These are phyloP conservation scores for Ceratocystis alfenasii DNA, from an alignment of 2,329 filamentous ascomycete species.

Conservation along the genomic window DNA sequence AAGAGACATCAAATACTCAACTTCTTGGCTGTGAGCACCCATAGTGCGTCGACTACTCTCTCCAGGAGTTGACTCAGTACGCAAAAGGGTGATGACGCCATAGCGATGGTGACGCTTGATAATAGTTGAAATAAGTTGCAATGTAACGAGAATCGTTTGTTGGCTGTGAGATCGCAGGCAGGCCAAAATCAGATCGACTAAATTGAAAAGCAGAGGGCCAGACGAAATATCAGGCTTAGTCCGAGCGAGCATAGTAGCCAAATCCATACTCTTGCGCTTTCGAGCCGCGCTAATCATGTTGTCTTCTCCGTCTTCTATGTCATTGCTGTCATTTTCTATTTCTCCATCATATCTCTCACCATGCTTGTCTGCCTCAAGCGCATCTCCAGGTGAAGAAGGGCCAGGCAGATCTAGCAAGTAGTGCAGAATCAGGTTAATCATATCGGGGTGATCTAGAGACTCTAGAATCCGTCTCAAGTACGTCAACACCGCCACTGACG, in stretches of 20 bases:
- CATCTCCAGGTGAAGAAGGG: constrained; percentile 39
- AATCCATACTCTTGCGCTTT: constrained; percentile 78
- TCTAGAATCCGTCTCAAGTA: constrained; percentile 87
- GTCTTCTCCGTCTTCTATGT: constrained; percentile 11
- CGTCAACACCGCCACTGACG: constrained; percentile 87
- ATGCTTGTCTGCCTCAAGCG: not conserved
- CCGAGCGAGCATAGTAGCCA: constrained; percentile 66
- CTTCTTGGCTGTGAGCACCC: constrained; percentile 62
- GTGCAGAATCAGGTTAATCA: constrained; percentile 85
- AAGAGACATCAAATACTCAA: constrained; percentile 57
- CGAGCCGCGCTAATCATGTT: constrained; percentile 56
- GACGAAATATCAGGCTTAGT: constrained; percentile 43
- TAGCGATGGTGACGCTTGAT: constrained; percentile 80
- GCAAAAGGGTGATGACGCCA: constrained; percentile 63
- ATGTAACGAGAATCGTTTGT: constrained; percentile 79
- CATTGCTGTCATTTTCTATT: constrained; percentile 3
- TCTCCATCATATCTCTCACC: constrained; percentile 2
- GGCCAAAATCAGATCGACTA: constrained; percentile 80
- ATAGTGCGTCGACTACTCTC: constrained; percentile 53
- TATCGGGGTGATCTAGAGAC: constrained; percentile 80
- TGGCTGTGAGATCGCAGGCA: constrained; percentile 73
- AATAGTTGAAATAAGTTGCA: constrained; percentile 78
- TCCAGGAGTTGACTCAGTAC: constrained; percentile 43
- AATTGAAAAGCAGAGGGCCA: constrained; percentile 80
- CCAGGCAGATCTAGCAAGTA: constrained; percentile 65